phyloP scores from a whole-genome alignment of 1,284 basidiomycete species.

The Moesziomyces sp. region DNA sequence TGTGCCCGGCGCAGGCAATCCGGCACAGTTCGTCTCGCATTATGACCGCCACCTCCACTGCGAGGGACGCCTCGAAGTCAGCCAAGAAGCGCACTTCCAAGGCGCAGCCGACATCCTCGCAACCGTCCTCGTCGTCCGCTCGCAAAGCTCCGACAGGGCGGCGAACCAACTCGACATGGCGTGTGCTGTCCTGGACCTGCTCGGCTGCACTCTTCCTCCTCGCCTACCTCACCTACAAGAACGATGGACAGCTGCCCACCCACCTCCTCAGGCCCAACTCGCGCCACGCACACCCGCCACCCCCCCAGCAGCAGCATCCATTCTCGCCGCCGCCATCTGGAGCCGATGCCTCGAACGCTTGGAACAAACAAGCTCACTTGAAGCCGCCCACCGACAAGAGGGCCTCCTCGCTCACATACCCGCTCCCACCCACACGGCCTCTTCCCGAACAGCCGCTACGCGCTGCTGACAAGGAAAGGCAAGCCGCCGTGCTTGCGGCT shows the following conservation, averaged over 20 bases:
- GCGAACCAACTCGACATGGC: conserved; percentile 7
- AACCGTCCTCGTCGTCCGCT: no score
- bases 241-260: conserved; percentile 21
- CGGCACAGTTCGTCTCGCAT: background rate
- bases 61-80: background rate
- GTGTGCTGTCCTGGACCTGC: conserved; percentile 16
- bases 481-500: conserved; percentile 53
- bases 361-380: background rate
- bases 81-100: background rate
- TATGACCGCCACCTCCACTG: background rate
- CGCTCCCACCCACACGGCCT: conserved; percentile 38
- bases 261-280: conserved; percentile 3
- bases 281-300: background rate
- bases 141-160: background rate
- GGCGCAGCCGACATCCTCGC: no score
- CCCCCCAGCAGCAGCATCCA: conserved; percentile 1
- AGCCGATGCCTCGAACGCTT: background rate
- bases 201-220: conserved; percentile 30
- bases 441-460: conserved; percentile 45
- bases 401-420: conserved; percentile 35
- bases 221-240: conserved; percentile 27
- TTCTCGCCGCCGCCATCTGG: conserved; percentile 1
- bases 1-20: background rate
- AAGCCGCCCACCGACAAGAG: conserved; percentile 1
- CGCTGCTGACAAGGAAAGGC: conserved; percentile 42